phyloP scores from a whole-genome alignment of 1,284 basidiomycete species.

The Trichosporon sp. region DNA sequence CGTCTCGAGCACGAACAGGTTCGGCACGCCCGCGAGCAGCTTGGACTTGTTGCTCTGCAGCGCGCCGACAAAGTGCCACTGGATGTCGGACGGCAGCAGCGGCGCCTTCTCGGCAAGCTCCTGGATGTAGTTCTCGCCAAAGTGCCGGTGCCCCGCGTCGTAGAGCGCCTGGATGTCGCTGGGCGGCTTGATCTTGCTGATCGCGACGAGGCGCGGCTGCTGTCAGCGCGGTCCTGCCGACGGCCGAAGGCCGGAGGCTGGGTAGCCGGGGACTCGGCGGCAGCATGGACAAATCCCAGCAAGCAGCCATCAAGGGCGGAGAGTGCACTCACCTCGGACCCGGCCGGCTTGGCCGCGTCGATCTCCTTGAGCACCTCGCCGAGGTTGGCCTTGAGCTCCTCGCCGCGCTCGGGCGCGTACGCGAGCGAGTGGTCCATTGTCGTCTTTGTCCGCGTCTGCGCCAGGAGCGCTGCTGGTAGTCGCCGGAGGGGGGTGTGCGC shows the following conservation, averaged over 20 bases:
- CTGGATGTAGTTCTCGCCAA: conserved; percentile 97
- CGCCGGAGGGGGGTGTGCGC: not conserved
- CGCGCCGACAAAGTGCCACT: conserved; percentile 96
- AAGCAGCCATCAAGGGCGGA: too few species aligned
- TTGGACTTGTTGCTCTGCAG: conserved; percentile 96
- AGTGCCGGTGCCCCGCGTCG: conserved; percentile 75
- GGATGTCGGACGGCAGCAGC: conserved; percentile 74
- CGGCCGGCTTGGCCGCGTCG: conserved; percentile 6
- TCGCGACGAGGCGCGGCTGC: conserved; percentile 67
- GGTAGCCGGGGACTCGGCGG: not conserved
- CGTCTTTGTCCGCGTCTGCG: not conserved
- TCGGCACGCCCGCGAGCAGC: conserved; percentile 78
- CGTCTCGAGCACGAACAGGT: conserved; percentile 84
- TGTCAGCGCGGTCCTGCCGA: not conserved
- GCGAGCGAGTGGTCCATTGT: conserved; percentile 22
- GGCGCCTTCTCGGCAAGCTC: conserved; percentile 84
- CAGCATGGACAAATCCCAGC: too few species aligned
- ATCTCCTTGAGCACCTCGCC: conserved; percentile 46
- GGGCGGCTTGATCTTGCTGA: conserved; percentile 90
- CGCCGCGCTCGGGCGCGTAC: conserved; percentile 42
- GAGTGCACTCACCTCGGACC: conserved; percentile 7
- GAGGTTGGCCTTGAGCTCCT: conserved; percentile 50
- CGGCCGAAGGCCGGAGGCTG: too few species aligned
- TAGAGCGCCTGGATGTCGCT: conserved; percentile 80
- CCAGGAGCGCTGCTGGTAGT: not conserved